These are phyloP conservation scores for Potentilla sterilis DNA, from an alignment of 306 rosid genomes.

Conservation along the genomic window DNA sequence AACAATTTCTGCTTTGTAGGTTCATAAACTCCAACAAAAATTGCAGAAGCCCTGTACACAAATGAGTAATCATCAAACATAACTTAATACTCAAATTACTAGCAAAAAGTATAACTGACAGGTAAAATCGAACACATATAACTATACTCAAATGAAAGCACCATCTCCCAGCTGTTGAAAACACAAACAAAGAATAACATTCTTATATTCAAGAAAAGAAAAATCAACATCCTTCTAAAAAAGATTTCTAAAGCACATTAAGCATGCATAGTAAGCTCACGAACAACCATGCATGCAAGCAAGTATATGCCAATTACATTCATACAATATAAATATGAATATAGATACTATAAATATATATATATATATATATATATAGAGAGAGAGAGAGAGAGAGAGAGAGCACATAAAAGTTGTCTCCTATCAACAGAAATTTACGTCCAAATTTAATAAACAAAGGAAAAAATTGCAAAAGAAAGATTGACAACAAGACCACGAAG, in stretches of 20 bases:
- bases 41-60: constrained; percentile 84
- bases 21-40: constrained; percentile 92
- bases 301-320: too few species aligned
- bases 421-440: too few species aligned
- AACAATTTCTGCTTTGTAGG: constrained; percentile 86
- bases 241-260: neutral
- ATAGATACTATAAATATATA: too few species aligned
- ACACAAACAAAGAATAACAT: neutral
- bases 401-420: too few species aligned
- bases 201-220: neutral
- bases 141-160: neutral
- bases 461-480: neutral
- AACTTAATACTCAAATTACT: neutral
- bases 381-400: too few species aligned
- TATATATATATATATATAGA: too few species aligned
- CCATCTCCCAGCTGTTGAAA: neutral
- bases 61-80: constrained; percentile 16
- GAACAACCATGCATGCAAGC: too few species aligned
- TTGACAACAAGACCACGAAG: neutral
- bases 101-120: neutral
- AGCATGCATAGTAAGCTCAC: too few species aligned
- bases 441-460: too few species aligned
- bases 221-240: neutral
- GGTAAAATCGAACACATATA: neutral
- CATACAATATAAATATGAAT: too few species aligned